Conservation (phyloP, 768 basidiomycete genomes). For the Auricularia sp. region DNA sequence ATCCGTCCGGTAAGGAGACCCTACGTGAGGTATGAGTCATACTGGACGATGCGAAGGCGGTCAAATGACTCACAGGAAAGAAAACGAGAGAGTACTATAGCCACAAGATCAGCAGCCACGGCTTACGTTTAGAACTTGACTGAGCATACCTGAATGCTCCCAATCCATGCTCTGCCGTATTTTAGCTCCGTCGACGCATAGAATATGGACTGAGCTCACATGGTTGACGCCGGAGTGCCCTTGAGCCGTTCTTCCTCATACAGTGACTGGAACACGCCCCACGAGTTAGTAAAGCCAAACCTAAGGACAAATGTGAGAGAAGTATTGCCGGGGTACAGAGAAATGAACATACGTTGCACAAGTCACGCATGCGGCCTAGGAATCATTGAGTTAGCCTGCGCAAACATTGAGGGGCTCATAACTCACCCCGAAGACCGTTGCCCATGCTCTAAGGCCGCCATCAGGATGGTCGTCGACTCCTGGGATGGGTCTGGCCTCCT, state of each 20-base stretch:
- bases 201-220: constrained; percentile 40
- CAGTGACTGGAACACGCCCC: constrained; percentile 4
- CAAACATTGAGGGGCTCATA: neutral
- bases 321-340: neutral
- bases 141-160: constrained; percentile 34
- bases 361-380: constrained; percentile 15
- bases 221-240: neutral
- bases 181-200: neutral
- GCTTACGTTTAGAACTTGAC: constrained; percentile 54
- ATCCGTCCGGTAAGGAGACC: constrained; percentile 52
- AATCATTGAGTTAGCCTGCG: neutral
- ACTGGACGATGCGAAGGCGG: neutral
- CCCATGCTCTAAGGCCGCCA: constrained; percentile 8
- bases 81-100: constrained; percentile 16
- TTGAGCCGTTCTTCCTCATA: constrained; percentile 2
- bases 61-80: constrained; percentile 12
- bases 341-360: constrained; percentile 30
- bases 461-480: constrained; percentile 4
- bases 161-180: constrained; percentile 12
- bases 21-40: constrained; percentile 40
- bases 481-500: neutral
- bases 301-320: constrained; percentile 17
- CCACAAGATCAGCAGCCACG: constrained; percentile 35
- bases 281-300: constrained; percentile 55
- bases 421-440: constrained; percentile 6